Base-by-base conservation (phyloP, 345 rosid species). In the Populus alba region DNA sequence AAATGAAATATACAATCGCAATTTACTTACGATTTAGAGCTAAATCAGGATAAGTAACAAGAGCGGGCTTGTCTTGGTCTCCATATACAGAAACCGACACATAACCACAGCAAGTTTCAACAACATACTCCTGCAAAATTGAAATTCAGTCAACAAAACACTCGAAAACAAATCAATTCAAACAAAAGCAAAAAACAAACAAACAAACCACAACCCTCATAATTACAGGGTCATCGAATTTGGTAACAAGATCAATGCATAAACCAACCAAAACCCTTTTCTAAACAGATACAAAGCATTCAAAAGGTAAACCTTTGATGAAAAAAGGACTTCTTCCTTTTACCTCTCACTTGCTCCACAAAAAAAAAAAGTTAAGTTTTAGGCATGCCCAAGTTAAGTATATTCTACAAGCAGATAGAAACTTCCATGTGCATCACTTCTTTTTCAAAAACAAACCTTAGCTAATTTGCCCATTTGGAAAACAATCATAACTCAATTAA, bases 61-160 rank as follows among this genome's bases (percentile, higher is more conserved):
- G 95, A 75, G 98, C 99, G 27, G 96, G 98, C 89, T 93, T 95
- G 86, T 95, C 99, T 67, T 85, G 93, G 83, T 95, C 98, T 77
- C 99, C 99, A 78, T 84, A 89, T 75, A 95, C 97, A 29, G 97
- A 80, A 86, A 95, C 99, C 47, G 91, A 93, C 51, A 95, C 85
- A 0, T 81, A 75, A 47, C 99, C 99, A 79, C 70, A 73, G 72
- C 78, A 84, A 83, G 98, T 93, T 85, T 81, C 89, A 51, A 95
- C 80, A 45, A 89, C 78, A 80, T 90, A 88, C 79, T 93, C 99
- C 98, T 93, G 88, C 86, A 70, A 72, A 81, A 78, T 76, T 37
- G 72, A 83, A 62, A 16, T 29, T 61, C 7, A 75, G 38, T 62
- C 51, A 20, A 17, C 15, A 0, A 70, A 47, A 45, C 41, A n/a